phyloP scores from a whole-genome alignment of 768 basidiomycete genomes.

The Hysterangium stoloniferum region DNA sequence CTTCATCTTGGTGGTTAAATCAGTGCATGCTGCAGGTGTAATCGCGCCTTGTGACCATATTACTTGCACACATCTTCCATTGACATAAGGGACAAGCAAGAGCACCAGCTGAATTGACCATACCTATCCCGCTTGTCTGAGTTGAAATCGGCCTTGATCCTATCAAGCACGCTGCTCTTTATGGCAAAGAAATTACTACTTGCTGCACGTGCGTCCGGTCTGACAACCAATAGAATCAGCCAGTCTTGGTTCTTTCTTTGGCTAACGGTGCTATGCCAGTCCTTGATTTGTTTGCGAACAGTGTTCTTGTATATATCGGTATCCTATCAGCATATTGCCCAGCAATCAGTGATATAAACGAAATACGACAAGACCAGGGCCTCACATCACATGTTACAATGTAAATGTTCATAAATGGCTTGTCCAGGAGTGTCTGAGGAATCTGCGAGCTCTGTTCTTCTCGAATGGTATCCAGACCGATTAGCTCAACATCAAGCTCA shows the following conservation, averaged over 20 bases:
- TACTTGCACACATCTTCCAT: conserved; percentile 68
- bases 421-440: conserved; percentile 72
- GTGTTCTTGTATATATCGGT: conserved; percentile 70
- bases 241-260: conserved; percentile 84
- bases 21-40: conserved; percentile 80
- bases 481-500: conserved; percentile 71
- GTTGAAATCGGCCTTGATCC: conserved; percentile 89
- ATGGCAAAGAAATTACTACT: conserved; percentile 73
- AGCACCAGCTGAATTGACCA: conserved; percentile 8
- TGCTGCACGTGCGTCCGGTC: conserved; percentile 54
- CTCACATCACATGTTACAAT: conserved; percentile 84
- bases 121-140: conserved; percentile 80
- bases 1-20: conserved; percentile 82
- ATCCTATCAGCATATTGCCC: conserved; percentile 40
- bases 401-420: conserved; percentile 80
- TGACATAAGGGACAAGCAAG: conserved; percentile 15
- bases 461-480: conserved; percentile 56
- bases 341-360: no score
- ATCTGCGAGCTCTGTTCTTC: conserved; percentile 74
- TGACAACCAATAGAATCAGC: conserved; percentile 81
- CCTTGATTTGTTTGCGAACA: conserved; percentile 81
- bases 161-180: conserved; percentile 80
- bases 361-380: conserved; percentile 7
- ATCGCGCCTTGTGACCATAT: conserved; percentile 65
- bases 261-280: conserved; percentile 70